phyloP scores from a whole-genome alignment of 495 filamentous ascomycete species.

The Xeromyces bisporus region DNA sequence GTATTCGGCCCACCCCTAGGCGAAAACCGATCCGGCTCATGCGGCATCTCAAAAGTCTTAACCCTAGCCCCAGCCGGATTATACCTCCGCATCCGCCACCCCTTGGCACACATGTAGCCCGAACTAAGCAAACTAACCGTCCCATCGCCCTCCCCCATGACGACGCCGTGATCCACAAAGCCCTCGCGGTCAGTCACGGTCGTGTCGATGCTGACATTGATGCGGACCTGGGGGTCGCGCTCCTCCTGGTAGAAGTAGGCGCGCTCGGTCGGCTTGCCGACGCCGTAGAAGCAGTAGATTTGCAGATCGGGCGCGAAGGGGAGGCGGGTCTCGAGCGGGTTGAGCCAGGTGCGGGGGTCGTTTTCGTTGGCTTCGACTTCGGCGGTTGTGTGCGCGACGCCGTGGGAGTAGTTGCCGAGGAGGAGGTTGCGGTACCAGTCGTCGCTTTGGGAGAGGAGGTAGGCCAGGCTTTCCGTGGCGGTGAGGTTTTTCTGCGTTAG shows the following conservation, averaged over 20 bases:
- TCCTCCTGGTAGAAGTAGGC: constrained; percentile 80
- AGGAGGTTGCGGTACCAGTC: constrained; percentile 70
- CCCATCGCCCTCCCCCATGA: constrained; percentile 89
- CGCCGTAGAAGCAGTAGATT: constrained; percentile 95
- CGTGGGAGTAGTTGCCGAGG: constrained; percentile 62
- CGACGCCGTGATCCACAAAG: constrained; percentile 64
- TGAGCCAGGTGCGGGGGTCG: constrained; percentile 76
- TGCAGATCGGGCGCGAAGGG: constrained; percentile 82
- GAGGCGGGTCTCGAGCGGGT: constrained; percentile 80
- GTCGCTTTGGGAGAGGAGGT: constrained; percentile 61
- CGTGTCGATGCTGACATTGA: constrained; percentile 88
- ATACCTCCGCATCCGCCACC: constrained; percentile 80
- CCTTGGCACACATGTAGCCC: constrained; percentile 92
- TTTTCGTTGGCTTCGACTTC: constrained; percentile 81
- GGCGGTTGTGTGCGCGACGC: constrained; percentile 61
- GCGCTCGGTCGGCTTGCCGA: constrained; percentile 81
- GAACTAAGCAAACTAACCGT: constrained; percentile 78
- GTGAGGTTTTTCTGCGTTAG: constrained; percentile 60
- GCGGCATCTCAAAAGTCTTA: constrained; percentile 85
- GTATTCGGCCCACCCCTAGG: constrained; percentile 90
- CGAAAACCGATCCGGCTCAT: constrained; percentile 84
- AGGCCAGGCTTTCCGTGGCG: constrained; percentile 54
- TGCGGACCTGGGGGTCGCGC: constrained; percentile 39
- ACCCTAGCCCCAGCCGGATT: constrained; percentile 73
- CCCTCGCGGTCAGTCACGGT: constrained; percentile 45